phyloP scores from a whole-genome alignment of 2,329 filamentous ascomycete species.

The Pyricularia pennisetigena region DNA sequence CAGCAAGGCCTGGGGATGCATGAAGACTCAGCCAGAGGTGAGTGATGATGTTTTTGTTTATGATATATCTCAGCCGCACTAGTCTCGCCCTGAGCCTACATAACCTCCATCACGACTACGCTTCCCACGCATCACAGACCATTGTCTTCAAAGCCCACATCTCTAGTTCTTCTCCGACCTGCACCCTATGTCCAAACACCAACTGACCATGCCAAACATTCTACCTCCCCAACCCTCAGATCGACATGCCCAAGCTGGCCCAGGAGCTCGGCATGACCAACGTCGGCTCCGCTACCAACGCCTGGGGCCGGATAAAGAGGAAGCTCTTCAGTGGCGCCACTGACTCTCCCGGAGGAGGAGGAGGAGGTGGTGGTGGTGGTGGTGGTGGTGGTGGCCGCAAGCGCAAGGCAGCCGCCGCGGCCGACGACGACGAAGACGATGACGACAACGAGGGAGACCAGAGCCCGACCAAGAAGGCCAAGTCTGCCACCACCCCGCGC shows the following conservation, averaged over 20 bases:
- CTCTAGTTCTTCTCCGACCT: not conserved
- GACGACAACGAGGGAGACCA: not conserved
- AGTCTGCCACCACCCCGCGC: not conserved
- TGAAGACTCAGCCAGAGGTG: conserved; percentile 17
- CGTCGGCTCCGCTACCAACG: conserved; percentile 13
- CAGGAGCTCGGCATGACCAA: conserved; percentile 14
- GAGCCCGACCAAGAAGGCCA: not conserved
- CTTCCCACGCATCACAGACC: not conserved
- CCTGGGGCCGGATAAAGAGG: conserved; percentile 16
- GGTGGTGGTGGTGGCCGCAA: conserved; percentile 5
- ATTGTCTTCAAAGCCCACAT: no score
- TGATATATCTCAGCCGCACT: not conserved
- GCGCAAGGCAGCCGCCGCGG: conserved; percentile 11
- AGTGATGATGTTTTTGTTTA: not conserved
- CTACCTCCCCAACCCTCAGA: conserved; percentile 8
- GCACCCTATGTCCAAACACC: no score
- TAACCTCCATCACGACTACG: not conserved
- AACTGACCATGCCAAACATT: not conserved
- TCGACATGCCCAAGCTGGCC: conserved; percentile 16
- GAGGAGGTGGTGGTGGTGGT: not conserved
- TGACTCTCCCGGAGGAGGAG: not conserved
- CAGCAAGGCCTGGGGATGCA: conserved; percentile 14
- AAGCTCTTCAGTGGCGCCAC: conserved; percentile 13
- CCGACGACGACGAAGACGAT: not conserved
- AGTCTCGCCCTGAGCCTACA: not conserved